Conservation (phyloP, 1,139 yeast genomes). For the Debaryomyces sp. region DNA sequence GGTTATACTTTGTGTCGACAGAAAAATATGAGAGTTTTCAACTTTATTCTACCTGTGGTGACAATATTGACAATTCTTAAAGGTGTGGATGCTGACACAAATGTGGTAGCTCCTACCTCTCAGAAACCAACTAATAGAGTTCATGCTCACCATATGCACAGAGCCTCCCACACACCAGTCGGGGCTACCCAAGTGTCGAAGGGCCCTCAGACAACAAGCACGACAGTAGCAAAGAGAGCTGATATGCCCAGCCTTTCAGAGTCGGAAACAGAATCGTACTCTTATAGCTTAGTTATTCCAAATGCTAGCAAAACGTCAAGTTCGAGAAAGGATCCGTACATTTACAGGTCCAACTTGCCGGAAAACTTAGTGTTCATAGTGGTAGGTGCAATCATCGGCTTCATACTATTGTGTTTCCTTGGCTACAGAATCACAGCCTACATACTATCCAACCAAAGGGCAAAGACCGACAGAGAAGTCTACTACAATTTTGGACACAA, state of each 20-base stretch:
- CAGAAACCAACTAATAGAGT: not conserved
- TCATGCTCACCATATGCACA: slow-evolving; percentile 5
- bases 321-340: slow-evolving; percentile 33
- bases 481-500: slow-evolving; percentile 19
- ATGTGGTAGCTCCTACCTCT: not conserved
- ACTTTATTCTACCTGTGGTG: not conserved
- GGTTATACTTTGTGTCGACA: not conserved
- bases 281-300: slow-evolving; percentile 21
- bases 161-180: not conserved
- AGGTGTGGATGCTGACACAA: not conserved
- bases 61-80: not conserved
- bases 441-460: slow-evolving; percentile 28
- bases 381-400: slow-evolving; percentile 39
- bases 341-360: slow-evolving; percentile 27
- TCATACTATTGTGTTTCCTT: slow-evolving; percentile 24
- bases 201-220: not conserved
- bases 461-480: slow-evolving; percentile 42
- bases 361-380: slow-evolving; percentile 47
- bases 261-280: slow-evolving; percentile 14
- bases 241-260: slow-evolving; percentile 6
- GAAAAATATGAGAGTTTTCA: not conserved
- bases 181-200: not conserved
- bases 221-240: slow-evolving; percentile 1
- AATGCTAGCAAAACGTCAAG: slow-evolving; percentile 8
- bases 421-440: slow-evolving; percentile 27